Evolutionary conservation across 202 grass and related monocot species (phyloP).

Genomic region (Zoysia matrella): DNA sequence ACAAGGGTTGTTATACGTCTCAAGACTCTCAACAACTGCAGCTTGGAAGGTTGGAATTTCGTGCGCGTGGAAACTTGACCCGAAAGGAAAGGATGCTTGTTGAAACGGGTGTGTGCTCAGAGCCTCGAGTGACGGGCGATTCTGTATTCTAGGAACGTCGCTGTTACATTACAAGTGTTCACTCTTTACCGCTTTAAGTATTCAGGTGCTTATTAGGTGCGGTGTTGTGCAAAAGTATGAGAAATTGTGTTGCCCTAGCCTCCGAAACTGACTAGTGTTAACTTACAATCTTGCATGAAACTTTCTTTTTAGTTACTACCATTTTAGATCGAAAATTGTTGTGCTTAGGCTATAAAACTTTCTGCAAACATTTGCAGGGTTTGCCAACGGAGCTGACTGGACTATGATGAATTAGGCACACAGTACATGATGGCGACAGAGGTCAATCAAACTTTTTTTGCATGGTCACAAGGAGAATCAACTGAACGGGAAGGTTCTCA

Average conservation of each 20-base stretch:
- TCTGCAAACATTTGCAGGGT: conserved; percentile 44
- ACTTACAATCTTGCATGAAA: background rate
- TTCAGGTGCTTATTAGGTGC: background rate
- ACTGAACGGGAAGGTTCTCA: conserved; percentile 68
- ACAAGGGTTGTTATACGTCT: conserved; percentile 9
- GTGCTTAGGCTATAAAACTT: conserved; percentile 6
- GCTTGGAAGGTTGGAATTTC: conserved; percentile 40
- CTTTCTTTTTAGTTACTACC: background rate
- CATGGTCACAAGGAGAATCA: conserved; percentile 76
- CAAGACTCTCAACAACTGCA: conserved; percentile 3
- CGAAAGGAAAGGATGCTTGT: conserved; percentile 42
- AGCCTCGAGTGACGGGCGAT: background rate
- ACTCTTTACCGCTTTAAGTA: background rate
- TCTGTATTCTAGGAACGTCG: background rate
- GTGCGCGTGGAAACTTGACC: conserved; percentile 42
- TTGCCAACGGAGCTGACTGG: conserved; percentile 21
- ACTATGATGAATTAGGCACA: conserved; percentile 38
- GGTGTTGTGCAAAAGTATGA: background rate
- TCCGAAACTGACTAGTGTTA: conserved; percentile 10
- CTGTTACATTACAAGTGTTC: background rate
- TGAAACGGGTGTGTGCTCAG: background rate
- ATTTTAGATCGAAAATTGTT: background rate
- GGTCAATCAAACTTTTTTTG: conserved; percentile 81
- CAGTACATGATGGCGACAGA: conserved; percentile 61
- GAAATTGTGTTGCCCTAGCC: background rate